Conservation (phyloP, 495 filamentous ascomycete genomes). For the Daldinia loculata region DNA sequence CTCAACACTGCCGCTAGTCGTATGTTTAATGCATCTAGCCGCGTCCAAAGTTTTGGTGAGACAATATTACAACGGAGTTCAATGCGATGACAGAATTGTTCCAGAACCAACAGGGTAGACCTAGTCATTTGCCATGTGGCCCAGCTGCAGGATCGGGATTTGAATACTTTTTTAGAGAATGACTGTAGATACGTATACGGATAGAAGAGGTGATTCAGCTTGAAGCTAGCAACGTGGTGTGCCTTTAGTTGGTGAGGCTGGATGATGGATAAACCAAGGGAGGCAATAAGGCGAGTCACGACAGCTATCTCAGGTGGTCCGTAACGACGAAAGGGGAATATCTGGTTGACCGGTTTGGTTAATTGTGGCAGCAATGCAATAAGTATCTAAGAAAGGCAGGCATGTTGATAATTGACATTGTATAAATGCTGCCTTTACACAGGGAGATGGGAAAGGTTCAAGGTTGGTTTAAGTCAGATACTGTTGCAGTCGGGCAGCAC, state of each 20-base stretch:
- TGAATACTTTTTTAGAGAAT: constrained; percentile 26
- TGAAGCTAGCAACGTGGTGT: constrained; percentile 1
- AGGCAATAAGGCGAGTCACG: constrained; percentile 18
- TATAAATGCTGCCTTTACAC: background rate
- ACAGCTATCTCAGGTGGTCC: background rate
- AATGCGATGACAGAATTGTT: constrained; percentile 30
- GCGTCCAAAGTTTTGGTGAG: constrained; percentile 35
- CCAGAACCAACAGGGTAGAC: constrained; percentile 39
- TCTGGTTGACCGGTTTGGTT: background rate
- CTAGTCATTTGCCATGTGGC: constrained; percentile 40
- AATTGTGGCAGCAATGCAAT: background rate
- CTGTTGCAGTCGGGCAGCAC: background rate
- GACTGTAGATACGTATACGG: background rate
- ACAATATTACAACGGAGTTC: constrained; percentile 34
- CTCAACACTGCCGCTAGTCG: background rate
- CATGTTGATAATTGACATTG: background rate
- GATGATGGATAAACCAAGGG: constrained; percentile 12
- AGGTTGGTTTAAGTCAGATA: background rate
- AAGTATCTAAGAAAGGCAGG: background rate
- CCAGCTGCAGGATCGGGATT: constrained; percentile 37
- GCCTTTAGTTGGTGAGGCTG: constrained; percentile 5
- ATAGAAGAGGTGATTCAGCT: background rate
- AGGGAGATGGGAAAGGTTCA: background rate
- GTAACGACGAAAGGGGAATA: background rate
- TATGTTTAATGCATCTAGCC: constrained; percentile 34